Base-by-base conservation (phyloP, 768 basidiomycete species). In the Lanmaoa pseudosensibilis region DNA sequence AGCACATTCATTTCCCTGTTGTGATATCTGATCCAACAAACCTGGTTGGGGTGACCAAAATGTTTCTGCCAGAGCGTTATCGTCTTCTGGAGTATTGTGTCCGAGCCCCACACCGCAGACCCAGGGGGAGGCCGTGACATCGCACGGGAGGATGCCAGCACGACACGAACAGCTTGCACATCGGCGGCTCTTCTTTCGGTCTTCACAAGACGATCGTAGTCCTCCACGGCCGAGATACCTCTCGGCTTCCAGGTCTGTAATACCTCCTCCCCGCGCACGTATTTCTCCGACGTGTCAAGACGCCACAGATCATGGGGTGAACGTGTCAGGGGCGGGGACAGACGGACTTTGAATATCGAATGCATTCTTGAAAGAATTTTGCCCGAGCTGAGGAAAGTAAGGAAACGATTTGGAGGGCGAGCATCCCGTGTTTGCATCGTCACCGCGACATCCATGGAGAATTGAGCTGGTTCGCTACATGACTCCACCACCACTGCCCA, bases 291-390 rank as follows among this genome's bases (percentile, higher is more conserved):
- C 1, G 96, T 98, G 74, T 99, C 94, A 50, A 98, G 77, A 39
- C 94, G 79, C 97, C 96, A 98, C 15, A 99, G 78, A 60, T 98
- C 94, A 68, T 85, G 85, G 2, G 92, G 83, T 1, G 90, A 94
- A 43, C 92, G 85, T 19, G 92, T 93, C 58, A 92, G 75, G 16
- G 92, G 89, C 13, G 96, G 94, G 3, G 85, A 84, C 33, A 98
- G 79, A 44, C 83, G 80, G 47, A 98, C 80, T 33, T 78, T 82
- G 77, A 95, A 99, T 44, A 97, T 81, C n/a, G 85, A 83, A 65
- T 88, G 91, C 38, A 87, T 84, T 73, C 90, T 89, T 33, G 85
- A 78, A 19, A 93, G 77, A 32, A 92, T 82, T 68, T 89, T 93
- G 21, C 81, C 84, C 8, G 88, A 85, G 19, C 83, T 85, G 57